Evolutionary conservation across 2,329 filamentous ascomycete genomes (phyloP).

Genomic region (Trichothecium sympodiale): DNA sequence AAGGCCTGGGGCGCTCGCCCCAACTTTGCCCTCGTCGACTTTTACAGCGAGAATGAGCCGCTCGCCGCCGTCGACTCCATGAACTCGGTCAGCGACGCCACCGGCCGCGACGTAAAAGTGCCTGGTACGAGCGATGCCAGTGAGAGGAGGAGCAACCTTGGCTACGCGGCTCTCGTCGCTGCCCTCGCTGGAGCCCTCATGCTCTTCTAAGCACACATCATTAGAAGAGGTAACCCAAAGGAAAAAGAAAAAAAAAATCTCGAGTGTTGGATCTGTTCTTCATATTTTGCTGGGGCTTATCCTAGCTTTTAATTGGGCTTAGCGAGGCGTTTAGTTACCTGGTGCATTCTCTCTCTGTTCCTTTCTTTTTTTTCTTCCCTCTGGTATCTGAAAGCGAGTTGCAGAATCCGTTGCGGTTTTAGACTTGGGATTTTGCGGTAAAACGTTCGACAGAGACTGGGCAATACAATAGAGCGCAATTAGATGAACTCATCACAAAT

Average conservation of each 20-base stretch:
- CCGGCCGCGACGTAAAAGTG: slow-evolving; percentile 19
- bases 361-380: neutral
- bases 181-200: slow-evolving; percentile 1
- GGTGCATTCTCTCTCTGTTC: neutral
- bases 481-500: no score
- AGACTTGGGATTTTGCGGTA: no score
- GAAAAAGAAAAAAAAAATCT: no score
- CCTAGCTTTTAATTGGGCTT: neutral
- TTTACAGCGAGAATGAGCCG: slow-evolving; percentile 62
- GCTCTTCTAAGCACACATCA: neutral
- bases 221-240: no score
- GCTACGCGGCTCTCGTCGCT: slow-evolving; percentile 20
- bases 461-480: no score
- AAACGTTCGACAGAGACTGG: no score
- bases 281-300: slow-evolving; percentile 24
- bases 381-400: neutral
- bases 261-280: no score
- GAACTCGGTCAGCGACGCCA: slow-evolving; percentile 40
- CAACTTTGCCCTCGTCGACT: slow-evolving; percentile 71
- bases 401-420: no score
- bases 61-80: slow-evolving; percentile 58
- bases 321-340: slow-evolving; percentile 1
- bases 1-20: slow-evolving; percentile 50
- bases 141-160: neutral
- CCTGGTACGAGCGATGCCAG: neutral